Conservation (phyloP, 495 filamentous ascomycete genomes). For the Tuber melanosporum region DNA sequence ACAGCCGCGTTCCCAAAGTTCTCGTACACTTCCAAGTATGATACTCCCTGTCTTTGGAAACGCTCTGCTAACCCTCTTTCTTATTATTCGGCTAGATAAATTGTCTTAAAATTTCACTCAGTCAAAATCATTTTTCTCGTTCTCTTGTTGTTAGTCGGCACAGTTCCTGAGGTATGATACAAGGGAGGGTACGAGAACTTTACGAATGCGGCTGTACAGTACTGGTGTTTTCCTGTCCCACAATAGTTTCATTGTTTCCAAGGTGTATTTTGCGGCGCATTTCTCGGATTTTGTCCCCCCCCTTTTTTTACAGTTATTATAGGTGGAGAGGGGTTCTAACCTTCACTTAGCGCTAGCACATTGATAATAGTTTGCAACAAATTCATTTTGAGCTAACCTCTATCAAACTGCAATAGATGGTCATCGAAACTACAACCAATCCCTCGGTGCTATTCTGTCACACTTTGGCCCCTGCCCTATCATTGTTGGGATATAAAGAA, state of each 20-base stretch:
- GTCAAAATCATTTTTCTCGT: too few species aligned
- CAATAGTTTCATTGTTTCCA: neutral
- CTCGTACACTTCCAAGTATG: too few species aligned
- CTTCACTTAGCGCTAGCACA: neutral
- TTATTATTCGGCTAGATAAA: too few species aligned
- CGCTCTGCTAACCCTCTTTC: too few species aligned
- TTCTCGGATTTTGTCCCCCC: neutral
- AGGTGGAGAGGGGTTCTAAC: neutral
- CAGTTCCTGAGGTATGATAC: neutral
- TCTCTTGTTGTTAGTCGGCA: too few species aligned
- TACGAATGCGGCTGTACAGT: too few species aligned
- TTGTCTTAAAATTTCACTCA: too few species aligned
- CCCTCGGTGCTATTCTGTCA: neutral
- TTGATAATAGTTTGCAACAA: neutral
- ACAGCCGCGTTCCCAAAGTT: too few species aligned
- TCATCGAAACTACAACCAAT: neutral
- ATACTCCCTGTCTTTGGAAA: too few species aligned
- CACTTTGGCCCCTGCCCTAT: neutral
- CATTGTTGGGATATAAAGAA: neutral
- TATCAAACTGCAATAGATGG: neutral
- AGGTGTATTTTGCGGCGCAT: neutral
- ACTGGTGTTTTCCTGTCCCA: neutral
- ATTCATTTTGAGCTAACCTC: neutral
- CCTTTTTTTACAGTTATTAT: neutral
- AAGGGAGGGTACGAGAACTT: too few species aligned